Evolutionary conservation across 768 basidiomycete genomes (phyloP), one percentile per base, ranked within the genome.

Genomic region (Filobasidium floriforme): DNA sequence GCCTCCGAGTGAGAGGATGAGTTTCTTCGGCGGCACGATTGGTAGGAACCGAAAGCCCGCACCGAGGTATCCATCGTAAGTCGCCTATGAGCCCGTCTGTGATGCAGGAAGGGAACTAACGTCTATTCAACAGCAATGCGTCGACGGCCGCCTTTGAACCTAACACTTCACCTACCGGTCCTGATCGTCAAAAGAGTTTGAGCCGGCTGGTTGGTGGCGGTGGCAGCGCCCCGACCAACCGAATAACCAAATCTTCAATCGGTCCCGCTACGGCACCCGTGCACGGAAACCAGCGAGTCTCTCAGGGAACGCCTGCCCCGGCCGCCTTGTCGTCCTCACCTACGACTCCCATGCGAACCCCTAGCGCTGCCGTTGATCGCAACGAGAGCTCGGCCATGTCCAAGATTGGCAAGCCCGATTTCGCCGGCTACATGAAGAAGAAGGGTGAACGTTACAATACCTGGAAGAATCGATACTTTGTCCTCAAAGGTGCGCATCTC

Each of bases 371-470:
- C 18, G 15, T 22, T 6, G 46, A 22, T 14, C 18, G 5, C 5
- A 60, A 40, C 59, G 69, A 73, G 19, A 52, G 68, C 76, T 90
- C 85, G 66, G 88, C 96, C 59, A 77, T 96, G 63, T 86, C 90
- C 63, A 90, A 94, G 79, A 92, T 99, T 68, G 96, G 94, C 4
- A 84, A 84, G 28, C 86, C 91, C 18, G 96, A 99, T 79, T 86
- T 89, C 76, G 82, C 83, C 40, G 96, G 96, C 7, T 97, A 90
- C 88, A 88, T 99, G 88, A 84, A 89, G 75, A 99, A 98, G 84
- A 90, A 87, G 81, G 90, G 90, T 1, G 96, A 96, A 57, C 82
- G 87, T 69, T 97, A 96, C 77, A 92, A 90, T 72, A 82, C 84
- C 22, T 99, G 96, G 96, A 97, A 96, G 81, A 73, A 82, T 68